phyloP scores from a whole-genome alignment of 768 basidiomycete genomes.

The Mycena filopes region DNA sequence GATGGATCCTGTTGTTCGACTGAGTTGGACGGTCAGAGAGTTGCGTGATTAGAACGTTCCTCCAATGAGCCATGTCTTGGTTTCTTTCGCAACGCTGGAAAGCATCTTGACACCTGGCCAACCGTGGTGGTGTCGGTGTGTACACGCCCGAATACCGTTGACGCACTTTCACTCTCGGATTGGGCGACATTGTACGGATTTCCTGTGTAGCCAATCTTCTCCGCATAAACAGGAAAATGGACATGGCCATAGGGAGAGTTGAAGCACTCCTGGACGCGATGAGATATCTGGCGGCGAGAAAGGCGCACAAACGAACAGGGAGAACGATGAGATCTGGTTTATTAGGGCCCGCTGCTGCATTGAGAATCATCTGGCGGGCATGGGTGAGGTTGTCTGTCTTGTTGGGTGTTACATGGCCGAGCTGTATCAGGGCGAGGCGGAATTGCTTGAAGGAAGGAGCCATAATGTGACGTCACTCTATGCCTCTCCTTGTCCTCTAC shows the following conservation, averaged over 20 bases:
- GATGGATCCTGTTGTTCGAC: slow-evolving; percentile 79
- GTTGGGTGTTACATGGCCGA: slow-evolving; percentile 76
- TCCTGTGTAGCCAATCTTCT: slow-evolving; percentile 75
- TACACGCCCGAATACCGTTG: not conserved
- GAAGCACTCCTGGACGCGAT: slow-evolving; percentile 78
- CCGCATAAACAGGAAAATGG: slow-evolving; percentile 87
- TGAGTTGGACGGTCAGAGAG: not conserved
- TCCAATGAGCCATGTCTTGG: slow-evolving; percentile 90
- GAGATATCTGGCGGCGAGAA: not conserved
- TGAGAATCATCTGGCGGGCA: slow-evolving; percentile 83
- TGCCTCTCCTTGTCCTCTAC: slow-evolving; percentile 72
- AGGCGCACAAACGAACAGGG: slow-evolving; percentile 62
- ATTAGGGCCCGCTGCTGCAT: slow-evolving; percentile 67
- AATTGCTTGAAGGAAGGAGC: slow-evolving; percentile 68
- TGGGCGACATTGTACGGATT: slow-evolving; percentile 64
- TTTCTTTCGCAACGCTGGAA: slow-evolving; percentile 81
- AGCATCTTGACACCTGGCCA: slow-evolving; percentile 71
- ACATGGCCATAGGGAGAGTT: slow-evolving; percentile 86
- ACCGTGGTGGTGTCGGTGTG: slow-evolving; percentile 9
- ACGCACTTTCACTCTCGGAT: slow-evolving; percentile 70
- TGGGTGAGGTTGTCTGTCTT: slow-evolving; percentile 85
- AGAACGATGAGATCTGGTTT: slow-evolving; percentile 88
- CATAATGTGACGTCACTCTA: slow-evolving; percentile 32
- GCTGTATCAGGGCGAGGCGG: slow-evolving; percentile 89
- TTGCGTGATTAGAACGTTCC: slow-evolving; percentile 61